A percentile compares a stretch with the other conserved stretches of the same genome.
Conservation (phyloP, 169 alveolate genomes). For the Babesia bigemina region DNA sequence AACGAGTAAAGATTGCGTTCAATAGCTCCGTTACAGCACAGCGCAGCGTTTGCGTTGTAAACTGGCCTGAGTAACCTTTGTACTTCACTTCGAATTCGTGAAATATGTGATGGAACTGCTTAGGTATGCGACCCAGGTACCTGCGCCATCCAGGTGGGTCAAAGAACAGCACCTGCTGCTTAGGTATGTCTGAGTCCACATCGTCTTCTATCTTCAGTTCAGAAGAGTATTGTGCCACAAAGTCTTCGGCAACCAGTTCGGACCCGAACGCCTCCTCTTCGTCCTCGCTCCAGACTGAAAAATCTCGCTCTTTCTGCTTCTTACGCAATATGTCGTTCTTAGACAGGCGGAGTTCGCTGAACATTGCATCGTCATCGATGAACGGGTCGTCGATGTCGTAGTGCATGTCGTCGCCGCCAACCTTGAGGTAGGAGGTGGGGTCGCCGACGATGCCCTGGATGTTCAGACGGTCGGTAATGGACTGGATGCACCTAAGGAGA, state of each 20-base stretch:
- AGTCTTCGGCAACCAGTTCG: conserved; percentile 33
- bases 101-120: conserved; percentile 37
- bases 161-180: conserved; percentile 16
- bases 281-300: conserved; percentile 80
- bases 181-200: neutral
- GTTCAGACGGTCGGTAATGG: conserved; percentile 76
- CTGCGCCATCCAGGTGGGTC: conserved; percentile 59
- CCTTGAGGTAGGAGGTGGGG: conserved; percentile 73
- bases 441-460: conserved; percentile 80
- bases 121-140: conserved; percentile 44
- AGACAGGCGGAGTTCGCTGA: conserved; percentile 67
- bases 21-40: conserved; percentile 8
- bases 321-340: conserved; percentile 68
- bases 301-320: conserved; percentile 73
- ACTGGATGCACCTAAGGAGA: conserved; percentile 72
- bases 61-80: conserved; percentile 24
- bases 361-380: conserved; percentile 78
- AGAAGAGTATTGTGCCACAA: conserved; percentile 53
- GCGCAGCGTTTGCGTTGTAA: conserved; percentile 11
- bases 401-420: conserved; percentile 82
- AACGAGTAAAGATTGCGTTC: conserved; percentile 17
- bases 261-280: conserved; percentile 38
- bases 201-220: conserved; percentile 1
- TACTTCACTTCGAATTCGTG: conserved; percentile 38
- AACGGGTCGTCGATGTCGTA: conserved; percentile 82